Conservation (phyloP, 306 rosid species). For the Corylus heterophylla region DNA sequence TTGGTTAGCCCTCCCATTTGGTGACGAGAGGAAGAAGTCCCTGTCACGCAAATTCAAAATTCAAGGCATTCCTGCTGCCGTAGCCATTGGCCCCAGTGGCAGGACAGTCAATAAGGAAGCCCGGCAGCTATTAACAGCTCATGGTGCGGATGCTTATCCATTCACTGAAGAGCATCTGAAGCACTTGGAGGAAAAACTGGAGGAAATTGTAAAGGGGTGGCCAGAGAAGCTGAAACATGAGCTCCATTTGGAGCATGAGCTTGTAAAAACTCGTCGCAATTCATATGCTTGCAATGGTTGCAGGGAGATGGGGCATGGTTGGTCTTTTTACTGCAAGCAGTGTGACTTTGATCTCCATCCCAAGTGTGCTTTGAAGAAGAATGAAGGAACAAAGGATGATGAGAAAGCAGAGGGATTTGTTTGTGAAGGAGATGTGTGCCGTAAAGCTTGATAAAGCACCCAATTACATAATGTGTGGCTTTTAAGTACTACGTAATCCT, state of each 20-base stretch:
- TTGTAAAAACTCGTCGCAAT: not conserved
- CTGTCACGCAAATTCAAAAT: conserved; percentile 38
- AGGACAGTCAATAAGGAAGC: conserved; percentile 29
- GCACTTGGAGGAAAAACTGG: conserved; percentile 29
- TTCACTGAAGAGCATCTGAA: conserved; percentile 43
- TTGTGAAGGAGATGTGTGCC: conserved; percentile 48
- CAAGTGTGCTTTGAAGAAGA: conserved; percentile 41
- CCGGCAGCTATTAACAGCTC: conserved; percentile 22
- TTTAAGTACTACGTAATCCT: not conserved
- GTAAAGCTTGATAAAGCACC: conserved; percentile 28
- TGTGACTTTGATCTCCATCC: conserved; percentile 58
- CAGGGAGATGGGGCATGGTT: conserved; percentile 25
- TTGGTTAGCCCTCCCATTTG: conserved; percentile 55
- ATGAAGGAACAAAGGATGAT: conserved; percentile 19
- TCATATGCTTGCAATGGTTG: conserved; percentile 36
- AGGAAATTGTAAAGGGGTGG: conserved; percentile 39
- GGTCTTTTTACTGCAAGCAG: conserved; percentile 38
- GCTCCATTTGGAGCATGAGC: conserved; percentile 41
- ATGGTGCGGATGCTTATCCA: conserved; percentile 52
- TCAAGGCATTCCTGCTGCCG: conserved; percentile 37
- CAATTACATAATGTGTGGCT: not conserved
- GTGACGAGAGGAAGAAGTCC: conserved; percentile 36
- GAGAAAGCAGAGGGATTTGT: conserved; percentile 19
- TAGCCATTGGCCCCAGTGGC: conserved; percentile 39
- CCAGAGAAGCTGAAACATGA: conserved; percentile 44